Evolutionary conservation across 2,329 filamentous ascomycete genomes (phyloP).

Genomic region (Scopulariopsis brevicaulis): DNA sequence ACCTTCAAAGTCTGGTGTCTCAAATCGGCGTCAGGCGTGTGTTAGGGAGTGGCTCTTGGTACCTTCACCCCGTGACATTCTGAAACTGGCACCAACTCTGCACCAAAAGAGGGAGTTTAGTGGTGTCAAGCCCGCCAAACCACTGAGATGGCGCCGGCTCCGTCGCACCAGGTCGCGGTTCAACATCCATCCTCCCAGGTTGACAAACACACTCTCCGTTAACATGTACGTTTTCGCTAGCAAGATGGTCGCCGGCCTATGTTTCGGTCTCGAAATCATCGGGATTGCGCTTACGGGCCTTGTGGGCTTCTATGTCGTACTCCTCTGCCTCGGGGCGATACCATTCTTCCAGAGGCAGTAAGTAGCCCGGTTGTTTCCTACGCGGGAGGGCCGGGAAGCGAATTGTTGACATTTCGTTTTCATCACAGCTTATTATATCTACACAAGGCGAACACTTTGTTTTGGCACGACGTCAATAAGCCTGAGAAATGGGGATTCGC

Average conservation of each 20-base stretch:
- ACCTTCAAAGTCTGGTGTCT: too few relatives aligned
- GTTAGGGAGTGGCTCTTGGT: too few relatives aligned
- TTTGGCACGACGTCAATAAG: constrained; percentile 61
- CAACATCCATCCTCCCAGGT: not conserved
- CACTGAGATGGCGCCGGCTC: too few relatives aligned
- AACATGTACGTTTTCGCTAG: not conserved
- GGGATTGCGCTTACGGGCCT: constrained; percentile 32
- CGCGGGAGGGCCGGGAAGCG: not conserved
- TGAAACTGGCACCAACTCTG: not conserved
- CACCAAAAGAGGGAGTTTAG: not conserved
- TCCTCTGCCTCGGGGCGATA: constrained; percentile 54
- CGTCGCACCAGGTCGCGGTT: too few relatives aligned
- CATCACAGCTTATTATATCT: constrained; percentile 65
- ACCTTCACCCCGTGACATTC: not conserved
- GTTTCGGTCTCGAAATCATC: not conserved
- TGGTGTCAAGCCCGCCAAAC: not conserved
- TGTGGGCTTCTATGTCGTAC: constrained; percentile 53
- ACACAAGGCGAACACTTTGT: constrained; percentile 63
- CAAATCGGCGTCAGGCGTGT: too few relatives aligned
- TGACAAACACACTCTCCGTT: not conserved
- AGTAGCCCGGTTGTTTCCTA: constrained; percentile 17
- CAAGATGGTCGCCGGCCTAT: not conserved
- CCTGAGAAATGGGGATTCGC: constrained; percentile 82
- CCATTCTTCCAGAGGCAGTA: constrained; percentile 74
- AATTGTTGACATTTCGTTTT: not conserved